Evolutionary conservation across 2,329 filamentous ascomycete species (phyloP).

Genomic region (Talaromyces sp.): DNA sequence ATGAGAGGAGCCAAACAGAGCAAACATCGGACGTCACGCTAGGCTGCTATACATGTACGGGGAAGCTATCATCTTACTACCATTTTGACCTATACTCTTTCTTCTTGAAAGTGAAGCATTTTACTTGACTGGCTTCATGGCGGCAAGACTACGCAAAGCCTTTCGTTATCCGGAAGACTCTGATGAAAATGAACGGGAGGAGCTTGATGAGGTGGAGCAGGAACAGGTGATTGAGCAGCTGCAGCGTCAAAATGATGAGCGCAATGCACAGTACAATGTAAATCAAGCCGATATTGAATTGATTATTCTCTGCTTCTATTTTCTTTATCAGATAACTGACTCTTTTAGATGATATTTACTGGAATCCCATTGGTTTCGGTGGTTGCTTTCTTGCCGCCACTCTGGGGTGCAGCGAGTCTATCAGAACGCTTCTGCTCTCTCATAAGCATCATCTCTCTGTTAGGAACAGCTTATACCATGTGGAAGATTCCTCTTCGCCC

Average conservation of each 20-base stretch:
- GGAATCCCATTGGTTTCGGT: conserved; percentile 38
- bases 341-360: conserved; percentile 37
- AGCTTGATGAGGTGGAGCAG: conserved; percentile 71
- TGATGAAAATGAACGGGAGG: conserved; percentile 59
- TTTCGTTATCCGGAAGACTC: conserved; percentile 73
- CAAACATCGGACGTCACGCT: conserved; percentile 25
- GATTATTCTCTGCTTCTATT: neutral
- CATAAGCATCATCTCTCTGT: conserved; percentile 39
- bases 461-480: conserved; percentile 44
- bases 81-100: neutral
- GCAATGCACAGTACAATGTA: conserved; percentile 47
- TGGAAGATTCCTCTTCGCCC: conserved; percentile 31
- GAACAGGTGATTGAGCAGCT: conserved; percentile 44
- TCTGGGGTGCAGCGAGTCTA: conserved; percentile 28
- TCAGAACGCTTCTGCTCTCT: conserved; percentile 33
- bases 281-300: neutral
- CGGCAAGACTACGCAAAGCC: conserved; percentile 69
- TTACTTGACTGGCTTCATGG: conserved; percentile 34
- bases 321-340: neutral
- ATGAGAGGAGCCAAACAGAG: conserved; percentile 27
- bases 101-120: conserved; percentile 4
- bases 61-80: too few species aligned
- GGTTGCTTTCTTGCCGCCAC: conserved; percentile 34
- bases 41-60: neutral
- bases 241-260: conserved; percentile 39